Percentiles rank a stretch among this genome's conserved stretches.
phyloP scores from a whole-genome alignment of 2,329 filamentous ascomycete genomes.

The Magnaporthiopsis incrustans region DNA sequence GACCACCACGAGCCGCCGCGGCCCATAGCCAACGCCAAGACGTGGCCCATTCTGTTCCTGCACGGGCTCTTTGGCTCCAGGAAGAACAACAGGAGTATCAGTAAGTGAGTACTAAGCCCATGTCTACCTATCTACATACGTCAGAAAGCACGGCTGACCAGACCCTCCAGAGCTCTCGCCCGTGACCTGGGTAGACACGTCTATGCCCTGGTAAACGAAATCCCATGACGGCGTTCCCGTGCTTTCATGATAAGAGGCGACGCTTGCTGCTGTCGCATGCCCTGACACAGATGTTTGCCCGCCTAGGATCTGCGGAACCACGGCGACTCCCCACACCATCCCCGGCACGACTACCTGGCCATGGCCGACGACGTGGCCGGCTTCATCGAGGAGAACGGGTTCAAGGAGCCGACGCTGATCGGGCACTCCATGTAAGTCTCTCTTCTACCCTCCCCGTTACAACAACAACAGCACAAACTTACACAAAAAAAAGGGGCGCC shows the following conservation, averaged over 20 bases:
- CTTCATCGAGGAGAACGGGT: slow-evolving; percentile 65
- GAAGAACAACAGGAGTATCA: slow-evolving; percentile 88
- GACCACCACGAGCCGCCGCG: slow-evolving; percentile 57
- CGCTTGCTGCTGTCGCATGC: neutral
- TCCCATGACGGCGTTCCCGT: slow-evolving; percentile 7
- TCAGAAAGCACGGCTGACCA: neutral
- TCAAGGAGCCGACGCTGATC: slow-evolving; percentile 70
- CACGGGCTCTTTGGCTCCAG: slow-evolving; percentile 94
- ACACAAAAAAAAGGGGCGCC: slow-evolving; percentile 58
- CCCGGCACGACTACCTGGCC: slow-evolving; percentile 67
- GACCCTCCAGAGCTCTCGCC: slow-evolving; percentile 57
- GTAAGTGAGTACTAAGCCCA: slow-evolving; percentile 59
- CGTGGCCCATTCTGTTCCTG: slow-evolving; percentile 70
- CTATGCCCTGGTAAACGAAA: slow-evolving; percentile 62
- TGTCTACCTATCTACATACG: no score
- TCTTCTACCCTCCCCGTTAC: neutral
- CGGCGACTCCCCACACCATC: slow-evolving; percentile 75
- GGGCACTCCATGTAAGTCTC: slow-evolving; percentile 78
- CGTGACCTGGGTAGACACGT: slow-evolving; percentile 72
- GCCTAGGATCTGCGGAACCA: slow-evolving; percentile 81
- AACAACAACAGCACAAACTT: neutral
- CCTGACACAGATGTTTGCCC: no score
- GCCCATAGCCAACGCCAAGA: slow-evolving; percentile 30
- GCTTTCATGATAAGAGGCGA: neutral
- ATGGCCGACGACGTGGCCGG: slow-evolving; percentile 78